Evolutionary conservation across 1,139 yeast species (phyloP).

Genomic region (Eremothecium gossypii): DNA sequence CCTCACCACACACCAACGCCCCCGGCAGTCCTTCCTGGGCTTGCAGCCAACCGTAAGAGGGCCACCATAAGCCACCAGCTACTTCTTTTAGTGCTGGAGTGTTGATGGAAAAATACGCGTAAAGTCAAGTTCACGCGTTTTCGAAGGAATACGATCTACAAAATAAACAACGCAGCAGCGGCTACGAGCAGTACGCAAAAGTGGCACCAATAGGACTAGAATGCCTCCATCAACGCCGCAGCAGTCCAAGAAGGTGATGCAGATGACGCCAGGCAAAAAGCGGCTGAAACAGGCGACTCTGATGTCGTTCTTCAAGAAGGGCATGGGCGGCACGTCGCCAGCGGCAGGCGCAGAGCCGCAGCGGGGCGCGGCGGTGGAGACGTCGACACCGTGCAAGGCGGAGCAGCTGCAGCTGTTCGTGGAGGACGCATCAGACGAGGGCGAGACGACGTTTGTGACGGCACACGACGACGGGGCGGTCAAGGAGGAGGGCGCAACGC

Average conservation of each 20-base stretch:
- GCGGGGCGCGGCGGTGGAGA: constrained; percentile 1
- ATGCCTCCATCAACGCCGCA: constrained; percentile 22
- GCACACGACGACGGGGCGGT: constrained; percentile 10
- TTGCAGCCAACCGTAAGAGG: no score
- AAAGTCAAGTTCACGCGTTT: no score
- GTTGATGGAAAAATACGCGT: no score
- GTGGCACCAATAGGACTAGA: background rate
- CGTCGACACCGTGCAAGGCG: constrained; percentile 4
- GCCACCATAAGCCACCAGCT: no score
- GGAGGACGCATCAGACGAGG: constrained; percentile 24
- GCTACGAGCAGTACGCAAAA: background rate
- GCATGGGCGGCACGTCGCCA: background rate
- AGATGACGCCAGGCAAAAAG: constrained; percentile 23
- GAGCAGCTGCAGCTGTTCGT: constrained; percentile 10
- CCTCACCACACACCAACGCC: no score
- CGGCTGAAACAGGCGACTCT: constrained; percentile 47
- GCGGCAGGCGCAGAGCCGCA: background rate
- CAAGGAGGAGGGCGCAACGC: no score
- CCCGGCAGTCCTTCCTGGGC: no score
- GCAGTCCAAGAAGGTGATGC: constrained; percentile 11
- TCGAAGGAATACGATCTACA: no score
- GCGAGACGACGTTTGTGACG: constrained; percentile 13
- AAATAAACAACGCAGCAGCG: no score
- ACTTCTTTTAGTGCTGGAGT: no score
- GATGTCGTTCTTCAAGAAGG: constrained; percentile 43